Evolutionary conservation across 768 basidiomycete genomes (phyloP), one percentile per base, ranked within the genome.

Genomic region (button mushroom (Agaricus bisporus)): DNA sequence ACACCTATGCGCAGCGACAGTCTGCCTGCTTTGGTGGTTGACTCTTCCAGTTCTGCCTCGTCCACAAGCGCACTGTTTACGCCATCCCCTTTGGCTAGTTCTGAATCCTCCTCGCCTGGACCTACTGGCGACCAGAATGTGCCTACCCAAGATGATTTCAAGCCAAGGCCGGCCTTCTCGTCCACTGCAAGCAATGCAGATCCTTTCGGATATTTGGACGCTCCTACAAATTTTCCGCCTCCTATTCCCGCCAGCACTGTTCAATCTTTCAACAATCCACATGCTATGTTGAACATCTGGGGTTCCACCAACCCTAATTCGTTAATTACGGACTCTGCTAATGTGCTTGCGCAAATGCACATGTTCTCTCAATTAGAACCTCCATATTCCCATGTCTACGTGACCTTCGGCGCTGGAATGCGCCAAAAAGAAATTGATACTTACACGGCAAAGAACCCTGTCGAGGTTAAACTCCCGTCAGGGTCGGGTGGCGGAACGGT

Each of bases 401-500:
- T 94, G 9, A 88, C 91, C 0, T 91, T 95, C 60, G 91, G 91
- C 18, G 85, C 92, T 5, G 93, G 93, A 2, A 83, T 83, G 73
- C 73, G 80, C 26, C 91, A 94, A 66, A 92, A 91, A 64, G 83
- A 91, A 56, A 75, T 95, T 41, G 93, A 95, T 62, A 75, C 76
- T 12, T 89, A 76, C 64, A 89, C 86, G 0, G 83, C 89, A 0
- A 74, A 75, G 41, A 72, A 88, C 60, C 85, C 81, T 32, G 68
- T 92, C 42, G 80, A 80, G 60, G 86, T 76, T 0, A 74, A 67
- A 36, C 82, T 82, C 38, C 59, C 79, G 22, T 65, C 71, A 2
- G 82, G 80, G 9, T 69, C 66, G 51, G 73, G 70, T 25, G 77
- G 79, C 17, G 9, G 37, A 49, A 71, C 70, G 9, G 80, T 91